Base-by-base conservation (phyloP, 2,329 filamentous ascomycete species). In the Colletotrichum higginsianum region DNA sequence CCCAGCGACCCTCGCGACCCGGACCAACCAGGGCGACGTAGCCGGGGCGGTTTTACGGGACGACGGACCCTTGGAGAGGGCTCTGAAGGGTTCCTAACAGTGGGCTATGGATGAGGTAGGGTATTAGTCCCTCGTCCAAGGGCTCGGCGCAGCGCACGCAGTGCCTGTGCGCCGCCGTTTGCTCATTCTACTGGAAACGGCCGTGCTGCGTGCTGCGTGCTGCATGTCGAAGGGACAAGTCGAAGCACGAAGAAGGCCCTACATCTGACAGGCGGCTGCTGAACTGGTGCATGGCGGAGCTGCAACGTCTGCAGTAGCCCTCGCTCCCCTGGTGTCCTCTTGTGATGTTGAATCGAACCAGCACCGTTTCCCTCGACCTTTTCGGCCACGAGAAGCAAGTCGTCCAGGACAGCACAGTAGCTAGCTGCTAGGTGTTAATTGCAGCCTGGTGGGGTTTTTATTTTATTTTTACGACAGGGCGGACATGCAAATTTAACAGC, bases 261-360 rank as follows among this genome's bases (percentile, higher is more conserved):
- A 30, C 26, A 30, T 30, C 26, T 30, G 26, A 6, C 30, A 35
- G 8, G 35, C 35, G 35, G 35, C 2, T 38, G 35, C 35, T 38
- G 35, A 38, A 38, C 35, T 38, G 35, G 35, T 11, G 35, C 35
- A 38, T 38, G 8, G 38, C 18, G 21, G 40, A 46, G 6, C 64
- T 66, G 55, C 47, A 60, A 46, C 18, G 35, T 44, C 55, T 66
- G 66, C 61, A 66, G 61, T 65, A 69, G 46, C 38, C 44, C 42
- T 62, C 21, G 26, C 55, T 23, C 18, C 44, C 26, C 50, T 30
- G 42, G 47, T 46, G 38, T 12, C 9, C 21, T 65, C 26, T 26
- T 18, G 26, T 38, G 2, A 38, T 18, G 38, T 44, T 35, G 35
- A 23, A 30, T 65, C 50, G 46, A 60, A 69, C 60, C 66, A 65